Percentiles rank a stretch among this genome's conserved stretches.
Evolutionary conservation across 192 early-diverging fungal species (phyloP).

Genomic region (Coemansia sp.): DNA sequence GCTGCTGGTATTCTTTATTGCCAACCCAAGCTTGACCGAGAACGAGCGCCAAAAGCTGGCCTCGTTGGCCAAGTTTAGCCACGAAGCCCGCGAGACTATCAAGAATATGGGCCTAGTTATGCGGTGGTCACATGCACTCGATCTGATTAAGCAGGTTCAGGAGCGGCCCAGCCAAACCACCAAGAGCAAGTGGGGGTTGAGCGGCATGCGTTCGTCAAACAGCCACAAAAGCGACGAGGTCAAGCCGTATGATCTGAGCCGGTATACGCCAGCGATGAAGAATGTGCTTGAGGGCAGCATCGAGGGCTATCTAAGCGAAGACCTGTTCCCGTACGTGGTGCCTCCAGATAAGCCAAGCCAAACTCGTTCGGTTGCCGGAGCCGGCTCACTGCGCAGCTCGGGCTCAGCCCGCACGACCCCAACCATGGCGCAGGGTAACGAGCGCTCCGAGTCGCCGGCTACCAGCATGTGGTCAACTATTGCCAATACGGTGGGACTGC

Average conservation of each 20-base stretch:
- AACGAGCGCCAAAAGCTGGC: slow-evolving; percentile 49
- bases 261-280: slow-evolving; percentile 50
- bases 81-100: slow-evolving; percentile 48
- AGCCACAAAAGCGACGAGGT: slow-evolving; percentile 18
- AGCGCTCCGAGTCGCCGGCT: slow-evolving; percentile 35
- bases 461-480: slow-evolving; percentile 53
- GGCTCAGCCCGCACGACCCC: slow-evolving; percentile 26
- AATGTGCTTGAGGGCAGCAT: slow-evolving; percentile 43
- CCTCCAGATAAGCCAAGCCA: slow-evolving; percentile 49
- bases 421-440: slow-evolving; percentile 17
- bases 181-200: slow-evolving; percentile 52
- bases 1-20: slow-evolving; percentile 45
- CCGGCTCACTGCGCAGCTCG: slow-evolving; percentile 21
- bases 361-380: slow-evolving; percentile 11
- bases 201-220: slow-evolving; percentile 26
- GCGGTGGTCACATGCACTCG: slow-evolving; percentile 53
- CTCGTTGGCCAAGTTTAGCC: slow-evolving; percentile 47
- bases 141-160: slow-evolving; percentile 47
- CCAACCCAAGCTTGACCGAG: slow-evolving; percentile 49
- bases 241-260: slow-evolving; percentile 48
- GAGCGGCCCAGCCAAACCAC: slow-evolving; percentile 32
- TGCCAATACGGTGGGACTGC: slow-evolving; percentile 39
- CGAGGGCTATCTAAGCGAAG: slow-evolving; percentile 48
- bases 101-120: slow-evolving; percentile 52
- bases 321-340: slow-evolving; percentile 54